These are phyloP conservation scores for Mrakia hoshinonis DNA, from an alignment of 768 basidiomycete species.

Conservation along the genomic window DNA sequence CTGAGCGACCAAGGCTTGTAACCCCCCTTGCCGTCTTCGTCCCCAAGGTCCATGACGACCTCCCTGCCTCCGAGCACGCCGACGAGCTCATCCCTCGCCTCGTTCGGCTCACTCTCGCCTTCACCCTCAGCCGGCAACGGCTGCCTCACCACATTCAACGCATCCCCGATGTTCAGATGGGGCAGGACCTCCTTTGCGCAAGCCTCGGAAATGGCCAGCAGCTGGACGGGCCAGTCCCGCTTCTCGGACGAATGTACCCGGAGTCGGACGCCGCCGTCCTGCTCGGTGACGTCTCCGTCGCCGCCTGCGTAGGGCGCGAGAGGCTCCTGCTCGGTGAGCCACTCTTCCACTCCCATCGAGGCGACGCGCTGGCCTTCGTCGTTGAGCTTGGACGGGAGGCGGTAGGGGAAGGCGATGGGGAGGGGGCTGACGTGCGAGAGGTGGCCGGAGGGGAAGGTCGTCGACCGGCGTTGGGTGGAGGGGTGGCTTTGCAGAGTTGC, in stretches of 20 bases:
- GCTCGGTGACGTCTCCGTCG: slow-evolving; percentile 18
- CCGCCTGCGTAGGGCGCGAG: slow-evolving; percentile 30
- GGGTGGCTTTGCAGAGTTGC: slow-evolving; percentile 31
- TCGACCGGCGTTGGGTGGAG: slow-evolving; percentile 36
- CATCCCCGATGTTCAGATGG: slow-evolving; percentile 76
- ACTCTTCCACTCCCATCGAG: slow-evolving; percentile 59
- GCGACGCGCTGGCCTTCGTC: slow-evolving; percentile 53
- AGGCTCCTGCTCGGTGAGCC: slow-evolving; percentile 60
- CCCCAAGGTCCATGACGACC: slow-evolving; percentile 49
- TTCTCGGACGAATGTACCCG: slow-evolving; percentile 28
- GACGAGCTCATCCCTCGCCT: slow-evolving; percentile 59
- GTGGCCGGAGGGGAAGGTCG: slow-evolving; percentile 32
- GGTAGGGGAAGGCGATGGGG: slow-evolving; percentile 73
- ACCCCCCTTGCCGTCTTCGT: slow-evolving; percentile 32
- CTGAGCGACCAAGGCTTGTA: slow-evolving; percentile 80
- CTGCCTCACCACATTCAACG: slow-evolving; percentile 57
- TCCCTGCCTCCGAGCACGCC: slow-evolving; percentile 73
- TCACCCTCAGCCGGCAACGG: slow-evolving; percentile 33
- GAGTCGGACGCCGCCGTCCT: background rate
- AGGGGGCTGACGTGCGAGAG: slow-evolving; percentile 57
- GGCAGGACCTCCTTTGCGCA: slow-evolving; percentile 70
- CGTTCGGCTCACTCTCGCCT: slow-evolving; percentile 32
- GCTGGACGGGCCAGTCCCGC: slow-evolving; percentile 37
- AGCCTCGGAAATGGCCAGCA: slow-evolving; percentile 64
- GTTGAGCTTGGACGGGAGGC: slow-evolving; percentile 50